Evolutionary conservation across 75 land plant genomes (phyloP).

Genomic region (Adiantum capillusveneris): DNA sequence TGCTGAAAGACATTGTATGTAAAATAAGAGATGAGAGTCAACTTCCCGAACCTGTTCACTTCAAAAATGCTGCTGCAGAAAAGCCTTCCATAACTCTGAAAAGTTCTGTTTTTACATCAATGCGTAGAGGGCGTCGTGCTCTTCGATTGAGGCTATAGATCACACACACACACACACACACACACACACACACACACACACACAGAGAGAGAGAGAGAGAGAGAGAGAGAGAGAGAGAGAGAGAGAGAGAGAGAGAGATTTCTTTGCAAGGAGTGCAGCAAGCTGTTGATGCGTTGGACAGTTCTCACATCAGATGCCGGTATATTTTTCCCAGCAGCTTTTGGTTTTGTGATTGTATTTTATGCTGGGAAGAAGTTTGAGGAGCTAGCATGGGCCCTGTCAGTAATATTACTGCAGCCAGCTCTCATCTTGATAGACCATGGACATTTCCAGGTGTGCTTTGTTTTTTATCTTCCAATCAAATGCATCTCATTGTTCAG

Average conservation of each 20-base stretch:
- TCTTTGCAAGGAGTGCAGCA: slow-evolving; percentile 40
- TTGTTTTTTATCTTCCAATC: no score
- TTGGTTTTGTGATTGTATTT: slow-evolving; percentile 48
- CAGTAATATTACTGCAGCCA: slow-evolving; percentile 74
- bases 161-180: no score
- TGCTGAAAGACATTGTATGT: no score
- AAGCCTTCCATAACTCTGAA: no score
- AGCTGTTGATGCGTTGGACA: slow-evolving; percentile 95
- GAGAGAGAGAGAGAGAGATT: not conserved
- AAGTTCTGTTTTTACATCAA: no score
- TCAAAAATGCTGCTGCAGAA: no score
- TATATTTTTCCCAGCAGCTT: slow-evolving; percentile 77
- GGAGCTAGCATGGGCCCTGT: slow-evolving; percentile 54
- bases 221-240: no score
- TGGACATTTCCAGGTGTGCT: slow-evolving; percentile 87
- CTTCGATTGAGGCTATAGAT: no score
- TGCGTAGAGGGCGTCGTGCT: no score
- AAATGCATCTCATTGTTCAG: no score
- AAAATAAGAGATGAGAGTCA: no score
- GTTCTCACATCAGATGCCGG: slow-evolving; percentile 75
- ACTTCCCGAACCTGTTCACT: no score
- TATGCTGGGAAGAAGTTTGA: slow-evolving; percentile 11
- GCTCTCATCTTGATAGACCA: slow-evolving; percentile 84
- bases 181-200: slow-evolving; percentile 2
- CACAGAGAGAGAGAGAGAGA: not conserved